Percentiles rank a stretch among this genome's conserved stretches.
Conservation (phyloP, 495 filamentous ascomycete genomes). For the Tuber borchii region DNA sequence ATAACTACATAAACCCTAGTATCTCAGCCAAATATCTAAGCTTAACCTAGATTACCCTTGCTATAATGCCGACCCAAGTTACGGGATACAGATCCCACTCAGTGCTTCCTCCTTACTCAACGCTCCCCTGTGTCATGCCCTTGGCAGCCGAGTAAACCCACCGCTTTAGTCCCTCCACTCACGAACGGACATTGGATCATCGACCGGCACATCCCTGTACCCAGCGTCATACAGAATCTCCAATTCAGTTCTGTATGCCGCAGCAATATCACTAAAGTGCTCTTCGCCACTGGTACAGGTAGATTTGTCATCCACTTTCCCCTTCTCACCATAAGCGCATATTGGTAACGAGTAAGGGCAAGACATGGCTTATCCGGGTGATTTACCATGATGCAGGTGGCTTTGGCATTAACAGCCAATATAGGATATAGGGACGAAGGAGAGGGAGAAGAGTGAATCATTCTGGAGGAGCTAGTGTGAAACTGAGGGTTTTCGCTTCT, state of each 20-base stretch:
- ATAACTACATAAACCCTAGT: background rate
- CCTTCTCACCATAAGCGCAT: slow-evolving; percentile 44
- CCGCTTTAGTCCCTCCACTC: slow-evolving; percentile 62
- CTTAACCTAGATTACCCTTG: slow-evolving; percentile 51
- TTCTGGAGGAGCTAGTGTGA: slow-evolving; percentile 66
- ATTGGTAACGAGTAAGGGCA: background rate
- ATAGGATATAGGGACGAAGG: background rate
- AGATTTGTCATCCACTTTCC: slow-evolving; percentile 51
- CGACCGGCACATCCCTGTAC: slow-evolving; percentile 62
- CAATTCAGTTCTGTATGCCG: slow-evolving; percentile 62
- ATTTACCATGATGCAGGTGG: slow-evolving; percentile 23
- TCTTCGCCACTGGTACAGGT: slow-evolving; percentile 61
- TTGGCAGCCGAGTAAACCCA: slow-evolving; percentile 62
- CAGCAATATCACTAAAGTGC: slow-evolving; percentile 68
- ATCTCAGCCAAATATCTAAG: background rate
- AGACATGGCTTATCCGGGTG: background rate
- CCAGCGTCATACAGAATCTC: slow-evolving; percentile 63
- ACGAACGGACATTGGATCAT: slow-evolving; percentile 73
- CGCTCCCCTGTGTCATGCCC: slow-evolving; percentile 59
- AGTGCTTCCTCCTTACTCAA: slow-evolving; percentile 59
- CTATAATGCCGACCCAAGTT: slow-evolving; percentile 76
- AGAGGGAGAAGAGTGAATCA: slow-evolving; percentile 42
- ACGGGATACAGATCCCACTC: slow-evolving; percentile 62
- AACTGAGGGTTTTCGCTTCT: slow-evolving; percentile 52
- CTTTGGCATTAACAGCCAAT: background rate